These are phyloP conservation scores for Tulasnella sp. DNA, from an alignment of 768 basidiomycete species.

Conservation along the genomic window DNA sequence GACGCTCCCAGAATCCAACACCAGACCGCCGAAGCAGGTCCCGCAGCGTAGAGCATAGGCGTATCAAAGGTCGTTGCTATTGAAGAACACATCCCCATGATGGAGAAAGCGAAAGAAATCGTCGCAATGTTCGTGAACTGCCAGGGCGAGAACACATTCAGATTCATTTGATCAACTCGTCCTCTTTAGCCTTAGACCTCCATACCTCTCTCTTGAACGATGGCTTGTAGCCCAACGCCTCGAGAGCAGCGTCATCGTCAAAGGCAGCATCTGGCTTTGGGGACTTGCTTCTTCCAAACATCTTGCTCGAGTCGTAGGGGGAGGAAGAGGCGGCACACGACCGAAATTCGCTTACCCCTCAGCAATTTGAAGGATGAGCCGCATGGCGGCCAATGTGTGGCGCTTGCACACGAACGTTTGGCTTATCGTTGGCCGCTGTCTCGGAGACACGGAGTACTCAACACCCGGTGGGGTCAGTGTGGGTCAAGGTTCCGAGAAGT, in stretches of 20 bases:
- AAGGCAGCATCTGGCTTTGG: neutral
- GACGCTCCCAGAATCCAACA: conserved; percentile 31
- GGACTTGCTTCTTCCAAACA: conserved; percentile 18
- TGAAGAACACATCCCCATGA: conserved; percentile 32
- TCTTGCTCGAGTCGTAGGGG: neutral
- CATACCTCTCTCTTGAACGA: conserved; percentile 29
- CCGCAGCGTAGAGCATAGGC: conserved; percentile 27
- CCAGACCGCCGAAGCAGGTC: conserved; percentile 29
- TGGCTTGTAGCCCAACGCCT: conserved; percentile 29
- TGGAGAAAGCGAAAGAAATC: conserved; percentile 31
- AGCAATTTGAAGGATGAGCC: neutral
- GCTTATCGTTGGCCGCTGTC: neutral
- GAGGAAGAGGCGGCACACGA: neutral
- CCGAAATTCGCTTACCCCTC: neutral
- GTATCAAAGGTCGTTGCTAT: conserved; percentile 31
- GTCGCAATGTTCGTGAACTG: conserved; percentile 31
- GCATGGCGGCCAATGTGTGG: neutral
- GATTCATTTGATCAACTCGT: neutral
- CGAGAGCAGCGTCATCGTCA: conserved; percentile 30
- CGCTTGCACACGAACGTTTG: neutral
- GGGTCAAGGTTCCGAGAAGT: neutral
- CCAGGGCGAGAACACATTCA: neutral
- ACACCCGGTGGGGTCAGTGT: neutral
- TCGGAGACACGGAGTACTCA: conserved; percentile 2
- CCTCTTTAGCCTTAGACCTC: neutral